phyloP scores from a whole-genome alignment of 495 filamentous ascomycete species.

The Penicillium odoratum region DNA sequence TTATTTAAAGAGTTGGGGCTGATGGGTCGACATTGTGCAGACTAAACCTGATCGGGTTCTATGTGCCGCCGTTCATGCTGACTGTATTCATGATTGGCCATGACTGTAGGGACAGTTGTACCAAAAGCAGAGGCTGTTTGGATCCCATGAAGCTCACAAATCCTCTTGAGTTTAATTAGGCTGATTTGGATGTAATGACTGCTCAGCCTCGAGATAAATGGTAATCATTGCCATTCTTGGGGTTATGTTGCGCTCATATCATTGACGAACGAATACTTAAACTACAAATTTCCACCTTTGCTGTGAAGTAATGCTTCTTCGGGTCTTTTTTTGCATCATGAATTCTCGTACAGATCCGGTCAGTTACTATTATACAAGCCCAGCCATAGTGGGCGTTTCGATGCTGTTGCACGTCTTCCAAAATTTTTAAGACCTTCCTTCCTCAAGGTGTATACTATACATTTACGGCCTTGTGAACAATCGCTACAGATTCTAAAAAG shows the following conservation, averaged over 20 bases:
- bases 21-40: background rate
- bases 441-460: background rate
- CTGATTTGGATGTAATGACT: background rate
- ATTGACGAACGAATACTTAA: background rate
- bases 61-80: slow-evolving; percentile 17
- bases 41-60: slow-evolving; percentile 20
- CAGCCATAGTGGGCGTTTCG: slow-evolving; percentile 36
- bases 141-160: background rate
- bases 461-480: slow-evolving; percentile 17
- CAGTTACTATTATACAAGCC: slow-evolving; percentile 36
- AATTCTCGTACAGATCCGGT: slow-evolving; percentile 5
- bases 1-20: background rate
- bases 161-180: background rate
- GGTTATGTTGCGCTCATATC: background rate
- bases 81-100: background rate
- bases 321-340: slow-evolving; percentile 9
- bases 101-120: background rate
- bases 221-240: background rate
- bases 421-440: slow-evolving; percentile 30
- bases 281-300: background rate
- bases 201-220: background rate
- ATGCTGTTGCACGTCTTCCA: slow-evolving; percentile 38
- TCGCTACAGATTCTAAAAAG: slow-evolving; percentile 41
- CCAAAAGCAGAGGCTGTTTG: background rate
- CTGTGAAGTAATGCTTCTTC: background rate